Percentiles rank a stretch among this genome's conserved stretches.
These are phyloP conservation scores for Pythium grandisporangium DNA, from an alignment of 352 stramenopile genomes.

Conservation along the genomic window DNA sequence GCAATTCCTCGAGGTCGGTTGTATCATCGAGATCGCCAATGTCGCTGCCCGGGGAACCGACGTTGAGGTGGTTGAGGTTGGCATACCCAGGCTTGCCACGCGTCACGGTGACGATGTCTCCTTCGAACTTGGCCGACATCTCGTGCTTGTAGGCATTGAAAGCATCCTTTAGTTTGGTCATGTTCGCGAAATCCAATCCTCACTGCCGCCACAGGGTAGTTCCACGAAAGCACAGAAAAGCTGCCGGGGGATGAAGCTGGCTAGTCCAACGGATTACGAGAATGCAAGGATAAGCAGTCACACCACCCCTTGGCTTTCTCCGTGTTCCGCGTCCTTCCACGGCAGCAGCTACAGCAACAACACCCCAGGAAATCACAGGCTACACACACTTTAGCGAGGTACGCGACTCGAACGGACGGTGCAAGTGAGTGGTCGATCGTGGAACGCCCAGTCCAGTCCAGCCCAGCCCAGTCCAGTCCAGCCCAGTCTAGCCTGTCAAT, in stretches of 20 bases:
- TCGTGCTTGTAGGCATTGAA: conserved; percentile 73
- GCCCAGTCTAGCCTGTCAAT: too few species aligned
- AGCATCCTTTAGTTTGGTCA: conserved; percentile 68
- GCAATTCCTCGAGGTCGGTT: conserved; percentile 67
- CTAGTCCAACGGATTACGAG: too few species aligned
- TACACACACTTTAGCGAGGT: background rate
- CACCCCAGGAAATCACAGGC: background rate
- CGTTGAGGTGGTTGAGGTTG: conserved; percentile 77
- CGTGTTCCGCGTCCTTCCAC: too few species aligned
- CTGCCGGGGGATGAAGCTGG: background rate
- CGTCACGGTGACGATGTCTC: conserved; percentile 60
- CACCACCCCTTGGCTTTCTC: too few species aligned
- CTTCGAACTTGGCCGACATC: conserved; percentile 68
- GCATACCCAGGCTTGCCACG: conserved; percentile 68
- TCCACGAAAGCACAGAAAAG: conserved; percentile 13
- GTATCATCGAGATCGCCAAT: conserved; percentile 75
- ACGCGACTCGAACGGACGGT: too few species aligned
- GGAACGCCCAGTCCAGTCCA: too few species aligned
- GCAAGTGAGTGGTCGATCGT: too few species aligned
- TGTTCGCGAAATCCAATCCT: too few species aligned
- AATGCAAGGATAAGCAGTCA: too few species aligned
- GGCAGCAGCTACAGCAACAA: too few species aligned
- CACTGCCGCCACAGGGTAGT: conserved; percentile 26
- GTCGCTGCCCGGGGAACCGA: conserved; percentile 65
- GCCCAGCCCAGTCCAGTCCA: too few species aligned